A percentile compares a stretch with the other conserved stretches of the same genome.
These are phyloP conservation scores for Thamnidium elegans DNA, from an alignment of 192 early-diverging fungal genomes.

Conservation along the genomic window DNA sequence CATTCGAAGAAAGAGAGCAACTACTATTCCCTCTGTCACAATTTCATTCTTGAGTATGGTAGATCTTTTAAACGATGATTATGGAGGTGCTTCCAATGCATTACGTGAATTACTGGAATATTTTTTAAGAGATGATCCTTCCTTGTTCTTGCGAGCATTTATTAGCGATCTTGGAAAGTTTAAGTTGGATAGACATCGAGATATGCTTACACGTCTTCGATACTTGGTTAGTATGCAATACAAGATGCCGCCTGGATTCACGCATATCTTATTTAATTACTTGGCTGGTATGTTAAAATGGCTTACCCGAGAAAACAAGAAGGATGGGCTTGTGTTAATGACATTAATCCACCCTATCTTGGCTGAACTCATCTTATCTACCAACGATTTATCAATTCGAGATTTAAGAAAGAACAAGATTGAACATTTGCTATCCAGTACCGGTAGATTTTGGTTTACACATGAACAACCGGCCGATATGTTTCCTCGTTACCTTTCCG, in stretches of 20 bases:
- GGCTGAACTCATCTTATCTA: constrained; percentile 48
- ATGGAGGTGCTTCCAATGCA: constrained; percentile 45
- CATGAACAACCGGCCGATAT: constrained; percentile 43
- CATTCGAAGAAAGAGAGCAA: constrained; percentile 19
- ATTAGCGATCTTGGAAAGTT: constrained; percentile 49
- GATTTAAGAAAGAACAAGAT: constrained; percentile 61
- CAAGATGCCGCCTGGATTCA: constrained; percentile 50
- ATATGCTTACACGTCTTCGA: constrained; percentile 41
- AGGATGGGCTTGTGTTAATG: constrained; percentile 39
- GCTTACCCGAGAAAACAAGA: constrained; percentile 45
- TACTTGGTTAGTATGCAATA: constrained; percentile 45
- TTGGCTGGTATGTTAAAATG: constrained; percentile 56
- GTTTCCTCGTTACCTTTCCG: constrained; percentile 42
- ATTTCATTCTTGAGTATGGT: constrained; percentile 43
- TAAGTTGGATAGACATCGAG: constrained; percentile 33
- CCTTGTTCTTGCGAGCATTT: constrained; percentile 49
- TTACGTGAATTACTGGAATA: constrained; percentile 43
- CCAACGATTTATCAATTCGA: constrained; percentile 47
- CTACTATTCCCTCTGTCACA: constrained; percentile 44
- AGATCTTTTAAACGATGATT: constrained; percentile 49
- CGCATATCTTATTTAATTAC: constrained; percentile 51
- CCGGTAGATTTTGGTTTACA: constrained; percentile 56
- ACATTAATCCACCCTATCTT: constrained; percentile 43
- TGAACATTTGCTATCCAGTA: constrained; percentile 45
- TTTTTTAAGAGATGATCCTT: constrained; percentile 54